Evolutionary conservation across 495 filamentous ascomycete species (phyloP).

Genomic region (Rhypophila decipiens): DNA sequence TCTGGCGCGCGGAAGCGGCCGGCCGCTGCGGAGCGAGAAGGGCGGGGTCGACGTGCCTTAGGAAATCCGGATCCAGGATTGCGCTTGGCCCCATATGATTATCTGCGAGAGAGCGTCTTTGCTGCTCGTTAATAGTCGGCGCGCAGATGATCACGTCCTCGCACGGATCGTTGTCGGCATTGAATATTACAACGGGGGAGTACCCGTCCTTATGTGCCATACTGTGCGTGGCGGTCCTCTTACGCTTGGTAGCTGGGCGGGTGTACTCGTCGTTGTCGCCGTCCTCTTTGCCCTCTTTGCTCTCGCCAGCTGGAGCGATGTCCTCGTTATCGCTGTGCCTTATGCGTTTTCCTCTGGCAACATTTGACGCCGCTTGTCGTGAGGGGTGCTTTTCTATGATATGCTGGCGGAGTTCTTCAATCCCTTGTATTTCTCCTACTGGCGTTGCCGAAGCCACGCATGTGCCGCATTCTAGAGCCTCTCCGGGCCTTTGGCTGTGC

Average conservation of each 20-base stretch:
- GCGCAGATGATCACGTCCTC: conserved; percentile 7
- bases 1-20: not conserved
- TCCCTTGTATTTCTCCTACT: conserved; percentile 2
- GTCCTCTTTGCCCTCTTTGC: conserved; percentile 1
- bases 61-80: too few relatives aligned
- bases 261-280: not conserved
- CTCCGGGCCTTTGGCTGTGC: not conserved
- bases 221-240: conserved; percentile 2
- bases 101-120: conserved; percentile 2
- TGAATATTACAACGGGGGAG: not conserved
- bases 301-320: conserved; percentile 1
- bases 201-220: conserved; percentile 3
- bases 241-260: not conserved
- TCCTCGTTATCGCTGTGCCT: not conserved
- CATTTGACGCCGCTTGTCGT: conserved; percentile 6
- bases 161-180: conserved; percentile 7
- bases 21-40: conserved; percentile 6
- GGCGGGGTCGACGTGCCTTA: too few relatives aligned
- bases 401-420: conserved; percentile 7
- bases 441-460: conserved; percentile 7
- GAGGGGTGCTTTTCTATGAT: conserved; percentile 2
- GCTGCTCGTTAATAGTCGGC: conserved; percentile 7
- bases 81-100: too few relatives aligned
- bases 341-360: conserved; percentile 1
- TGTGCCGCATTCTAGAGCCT: conserved; percentile 1